Percentiles rank a stretch among this genome's conserved stretches.
Conservation (phyloP, 345 rosid species). For the Populus euphratica region DNA sequence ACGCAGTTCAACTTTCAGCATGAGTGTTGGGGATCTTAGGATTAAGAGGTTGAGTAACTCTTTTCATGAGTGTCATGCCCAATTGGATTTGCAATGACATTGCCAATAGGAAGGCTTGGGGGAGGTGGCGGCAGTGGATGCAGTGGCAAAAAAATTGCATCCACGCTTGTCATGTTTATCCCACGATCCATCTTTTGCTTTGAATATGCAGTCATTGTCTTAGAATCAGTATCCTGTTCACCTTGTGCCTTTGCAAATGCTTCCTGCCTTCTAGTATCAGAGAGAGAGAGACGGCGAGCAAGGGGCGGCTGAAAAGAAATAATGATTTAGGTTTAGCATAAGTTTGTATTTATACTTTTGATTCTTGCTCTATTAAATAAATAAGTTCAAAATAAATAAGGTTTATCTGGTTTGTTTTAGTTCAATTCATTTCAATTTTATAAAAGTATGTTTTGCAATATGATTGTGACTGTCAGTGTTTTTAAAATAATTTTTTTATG, state of each 20-base stretch:
- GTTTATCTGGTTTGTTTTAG: too few relatives aligned
- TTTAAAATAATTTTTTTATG: too few relatives aligned
- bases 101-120: conserved; percentile 29
- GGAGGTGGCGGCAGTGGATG: conserved; percentile 51
- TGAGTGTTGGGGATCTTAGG: conserved; percentile 28
- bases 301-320: too few relatives aligned
- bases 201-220: conserved; percentile 29
- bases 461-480: too few relatives aligned
- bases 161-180: conserved; percentile 11
- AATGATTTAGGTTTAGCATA: too few relatives aligned
- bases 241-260: conserved; percentile 26
- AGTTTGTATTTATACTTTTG: too few relatives aligned
- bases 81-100: conserved; percentile 37
- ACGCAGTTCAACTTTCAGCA: conserved; percentile 26
- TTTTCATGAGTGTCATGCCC: conserved; percentile 17
- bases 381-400: too few relatives aligned
- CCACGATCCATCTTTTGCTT: conserved; percentile 26
- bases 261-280: conserved; percentile 34
- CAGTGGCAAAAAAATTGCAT: conserved; percentile 18
- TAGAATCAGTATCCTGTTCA: conserved; percentile 33
- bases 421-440: too few relatives aligned
- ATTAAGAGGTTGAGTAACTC: conserved; percentile 21
- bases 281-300: too few relatives aligned
- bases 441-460: too few relatives aligned
- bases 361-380: too few relatives aligned